Evolutionary conservation across 495 filamentous ascomycete genomes (phyloP), one percentile per base, ranked within the genome.

Genomic region (Talaromyces thailandensis): DNA sequence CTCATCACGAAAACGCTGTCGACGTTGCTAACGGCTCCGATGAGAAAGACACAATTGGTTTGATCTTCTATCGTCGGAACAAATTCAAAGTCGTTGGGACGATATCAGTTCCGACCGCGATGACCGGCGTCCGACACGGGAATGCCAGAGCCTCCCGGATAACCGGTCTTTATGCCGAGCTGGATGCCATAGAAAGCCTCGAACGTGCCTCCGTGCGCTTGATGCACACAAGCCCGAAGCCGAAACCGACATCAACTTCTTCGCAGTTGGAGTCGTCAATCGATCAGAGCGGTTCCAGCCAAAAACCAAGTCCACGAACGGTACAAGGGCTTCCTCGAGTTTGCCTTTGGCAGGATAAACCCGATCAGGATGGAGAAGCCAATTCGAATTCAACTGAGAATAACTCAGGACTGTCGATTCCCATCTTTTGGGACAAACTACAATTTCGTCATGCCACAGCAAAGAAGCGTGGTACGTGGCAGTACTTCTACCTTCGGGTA

Each of bases 391-490:
- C 51, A 1, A 7, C 21, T 26, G 23, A 23, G n/a, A 16, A 9
- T 28, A 23, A n/a, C 11, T 55, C 51, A 23, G 32, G 9, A 18
- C 16, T 28, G 7, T 26, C 58, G 6, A 26, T 25, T 4, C 58
- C 58, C 14, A 43, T 60, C n/a, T 16, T 43, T 3, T 60, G 58
- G 58, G 58, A 60, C 32, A 60, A 60, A 48, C 24, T 60, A 4
- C 58, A 60, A 48, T 60, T 60, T 14, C 58, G 58, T 6, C 35
- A 60, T n/a, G 58, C 58, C 1, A 60, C 58, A 43, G 40, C 58
- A 23, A 60, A 60, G 35, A 60, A 60, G 35, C 58, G 58, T 45
- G 58, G 58, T 25, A 60, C 58, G 18, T 60, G 58, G 58, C 58
- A 60, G 35, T 60, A 45, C 26, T 60, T 60, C n/a, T 60, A 60